Percentiles rank a stretch among this genome's conserved stretches.
Conservation (phyloP, 148 eudicot genomes). For the Hydrangea macrophylla region DNA sequence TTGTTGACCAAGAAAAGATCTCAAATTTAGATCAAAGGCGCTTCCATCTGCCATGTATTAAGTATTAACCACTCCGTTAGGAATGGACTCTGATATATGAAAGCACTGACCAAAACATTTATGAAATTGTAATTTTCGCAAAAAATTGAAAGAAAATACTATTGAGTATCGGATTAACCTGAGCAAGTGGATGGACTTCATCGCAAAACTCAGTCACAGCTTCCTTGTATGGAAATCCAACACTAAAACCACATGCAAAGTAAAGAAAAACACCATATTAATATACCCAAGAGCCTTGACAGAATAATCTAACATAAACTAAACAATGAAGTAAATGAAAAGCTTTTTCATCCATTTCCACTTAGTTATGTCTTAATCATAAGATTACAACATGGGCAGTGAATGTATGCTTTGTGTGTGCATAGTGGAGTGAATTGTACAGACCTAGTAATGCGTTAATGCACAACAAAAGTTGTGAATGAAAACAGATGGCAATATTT, state of each 20-base stretch:
- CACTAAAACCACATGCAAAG: constrained; percentile 21
- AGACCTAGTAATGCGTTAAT: not conserved
- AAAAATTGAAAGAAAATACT: not conserved
- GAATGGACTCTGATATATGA: not conserved
- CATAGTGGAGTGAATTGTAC: not conserved
- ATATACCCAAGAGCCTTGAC: not conserved
- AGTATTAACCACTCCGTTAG: not conserved
- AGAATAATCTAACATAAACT: not conserved
- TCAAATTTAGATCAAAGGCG: constrained; percentile 1
- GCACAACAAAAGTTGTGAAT: not conserved
- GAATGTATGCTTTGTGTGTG: not conserved
- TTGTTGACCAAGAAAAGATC: not conserved
- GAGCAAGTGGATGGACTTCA: constrained; percentile 55
- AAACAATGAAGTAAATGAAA: not conserved
- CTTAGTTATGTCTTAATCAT: not conserved
- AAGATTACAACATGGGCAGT: not conserved
- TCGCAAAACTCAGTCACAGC: constrained; percentile 40
- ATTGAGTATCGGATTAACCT: constrained; percentile 24
- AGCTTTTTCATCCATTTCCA: not conserved
- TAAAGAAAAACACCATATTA: not conserved
- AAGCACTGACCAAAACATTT: not conserved
- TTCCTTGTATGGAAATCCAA: constrained; percentile 62
- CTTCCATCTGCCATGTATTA: not conserved
- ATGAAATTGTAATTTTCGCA: constrained; percentile 1
- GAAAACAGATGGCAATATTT: not conserved